Evolutionary conservation across 1,139 yeast species (phyloP).

Genomic region (Pichia sp.): DNA sequence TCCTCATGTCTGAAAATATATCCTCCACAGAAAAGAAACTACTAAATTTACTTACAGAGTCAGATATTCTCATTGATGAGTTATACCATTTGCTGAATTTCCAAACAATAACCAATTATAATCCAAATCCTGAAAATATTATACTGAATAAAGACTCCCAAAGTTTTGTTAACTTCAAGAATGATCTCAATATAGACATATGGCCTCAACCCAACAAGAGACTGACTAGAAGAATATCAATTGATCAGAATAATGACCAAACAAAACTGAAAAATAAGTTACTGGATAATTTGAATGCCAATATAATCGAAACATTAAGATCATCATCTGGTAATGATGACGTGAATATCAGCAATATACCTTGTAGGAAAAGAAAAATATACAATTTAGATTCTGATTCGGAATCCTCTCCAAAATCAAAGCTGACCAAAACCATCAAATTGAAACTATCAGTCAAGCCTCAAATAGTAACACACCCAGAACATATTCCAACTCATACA

Average conservation of each 20-base stretch:
- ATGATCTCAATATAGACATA: slow-evolving; percentile 39
- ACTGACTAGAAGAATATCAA: slow-evolving; percentile 20
- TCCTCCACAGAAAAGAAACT: slow-evolving; percentile 11
- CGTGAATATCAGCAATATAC: background rate
- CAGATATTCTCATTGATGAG: slow-evolving; percentile 37
- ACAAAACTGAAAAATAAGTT: slow-evolving; percentile 7
- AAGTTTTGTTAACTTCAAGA: slow-evolving; percentile 34
- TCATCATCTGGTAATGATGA: background rate
- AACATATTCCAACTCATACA: slow-evolving; percentile 51
- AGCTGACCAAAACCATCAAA: slow-evolving; percentile 21
- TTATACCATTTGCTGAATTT: slow-evolving; percentile 43
- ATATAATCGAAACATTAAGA: slow-evolving; percentile 5
- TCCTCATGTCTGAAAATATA: slow-evolving; percentile 12
- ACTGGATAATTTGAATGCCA: background rate
- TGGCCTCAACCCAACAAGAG: slow-evolving; percentile 19
- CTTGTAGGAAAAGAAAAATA: slow-evolving; percentile 8
- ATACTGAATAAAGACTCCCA: slow-evolving; percentile 26
- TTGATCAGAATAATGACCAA: slow-evolving; percentile 1
- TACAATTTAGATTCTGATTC: background rate
- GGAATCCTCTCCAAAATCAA: slow-evolving; percentile 4
- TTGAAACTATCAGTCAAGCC: slow-evolving; percentile 53
- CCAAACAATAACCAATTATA: slow-evolving; percentile 56
- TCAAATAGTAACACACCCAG: slow-evolving; percentile 74
- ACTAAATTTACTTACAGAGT: slow-evolving; percentile 14
- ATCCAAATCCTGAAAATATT: slow-evolving; percentile 39